Evolutionary conservation across 257 asterid species (phyloP).

Genomic region (Plantago major): DNA sequence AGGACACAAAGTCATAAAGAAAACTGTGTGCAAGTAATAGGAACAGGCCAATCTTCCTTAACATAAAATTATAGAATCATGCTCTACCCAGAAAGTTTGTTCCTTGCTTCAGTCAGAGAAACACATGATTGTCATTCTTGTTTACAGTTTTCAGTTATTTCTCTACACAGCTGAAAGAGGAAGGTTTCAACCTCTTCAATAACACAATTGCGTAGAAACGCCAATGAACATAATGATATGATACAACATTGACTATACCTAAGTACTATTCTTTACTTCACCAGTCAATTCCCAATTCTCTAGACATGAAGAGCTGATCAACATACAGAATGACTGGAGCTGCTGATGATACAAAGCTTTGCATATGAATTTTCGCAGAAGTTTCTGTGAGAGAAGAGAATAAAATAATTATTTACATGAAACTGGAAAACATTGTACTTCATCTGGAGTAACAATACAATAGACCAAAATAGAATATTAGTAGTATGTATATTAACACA

Average conservation of each 20-base stretch:
- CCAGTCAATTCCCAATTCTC: slow-evolving; percentile 79
- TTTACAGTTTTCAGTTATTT: background rate
- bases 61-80: background rate
- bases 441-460: background rate
- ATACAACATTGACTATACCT: background rate
- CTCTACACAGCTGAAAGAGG: background rate
- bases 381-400: slow-evolving; percentile 38
- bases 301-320: slow-evolving; percentile 62
- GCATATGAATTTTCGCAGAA: slow-evolving; percentile 74
- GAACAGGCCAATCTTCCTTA: background rate
- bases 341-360: slow-evolving; percentile 48
- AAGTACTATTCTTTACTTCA: slow-evolving; percentile 23
- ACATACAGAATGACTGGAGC: slow-evolving; percentile 47
- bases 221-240: slow-evolving; percentile 1
- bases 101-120: background rate
- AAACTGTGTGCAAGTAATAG: background rate
- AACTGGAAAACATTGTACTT: background rate
- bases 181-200: slow-evolving; percentile 3
- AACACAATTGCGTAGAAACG: slow-evolving; percentile 10
- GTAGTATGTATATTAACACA: background rate
- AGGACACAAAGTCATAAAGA: background rate
- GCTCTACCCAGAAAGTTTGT: background rate
- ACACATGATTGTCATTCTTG: background rate
- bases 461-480: too few relatives aligned
- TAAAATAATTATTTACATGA: background rate